Percentiles rank a stretch among this genome's conserved stretches.
Conservation (phyloP, 441 rosid species). For the Pelargonium fulgidum region DNA sequence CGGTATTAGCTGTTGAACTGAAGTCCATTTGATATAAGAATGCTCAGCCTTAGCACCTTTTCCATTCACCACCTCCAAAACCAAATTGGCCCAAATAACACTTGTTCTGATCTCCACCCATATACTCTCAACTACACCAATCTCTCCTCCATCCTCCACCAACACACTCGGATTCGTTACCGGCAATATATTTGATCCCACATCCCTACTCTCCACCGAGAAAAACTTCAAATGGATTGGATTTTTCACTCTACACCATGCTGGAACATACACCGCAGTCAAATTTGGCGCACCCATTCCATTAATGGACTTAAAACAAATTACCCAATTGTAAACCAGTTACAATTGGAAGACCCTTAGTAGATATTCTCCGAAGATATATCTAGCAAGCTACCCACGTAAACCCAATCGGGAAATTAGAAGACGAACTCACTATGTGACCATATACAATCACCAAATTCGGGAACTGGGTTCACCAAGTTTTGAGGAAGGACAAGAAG, state of each 20-base stretch:
- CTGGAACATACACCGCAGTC: conserved; percentile 67
- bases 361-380: conserved; percentile 31
- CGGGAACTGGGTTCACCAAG: conserved; percentile 36
- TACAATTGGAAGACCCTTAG: conserved; percentile 37
- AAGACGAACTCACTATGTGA: conserved; percentile 46
- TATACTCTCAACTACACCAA: conserved; percentile 70
- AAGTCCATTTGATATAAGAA: conserved; percentile 89
- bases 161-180: conserved; percentile 81
- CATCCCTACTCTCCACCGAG: conserved; percentile 50
- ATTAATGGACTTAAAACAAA: conserved; percentile 79
- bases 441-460: conserved; percentile 60
- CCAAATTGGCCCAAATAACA: conserved; percentile 80
- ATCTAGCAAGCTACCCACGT: conserved; percentile 59
- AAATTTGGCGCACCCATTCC: conserved; percentile 83
- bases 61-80: conserved; percentile 56
- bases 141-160: conserved; percentile 81
- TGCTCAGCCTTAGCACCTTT: conserved; percentile 61
- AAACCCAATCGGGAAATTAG: conserved; percentile 62
- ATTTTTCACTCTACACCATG: conserved; percentile 55
- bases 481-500: too few species aligned
- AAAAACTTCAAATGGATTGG: conserved; percentile 64
- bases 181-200: conserved; percentile 47
- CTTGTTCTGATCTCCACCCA: conserved; percentile 36
- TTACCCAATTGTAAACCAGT: conserved; percentile 64
- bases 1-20: conserved; percentile 70